Base-by-base conservation (phyloP, 2,329 filamentous ascomycete species). In the Colletotrichum tamarilloi region DNA sequence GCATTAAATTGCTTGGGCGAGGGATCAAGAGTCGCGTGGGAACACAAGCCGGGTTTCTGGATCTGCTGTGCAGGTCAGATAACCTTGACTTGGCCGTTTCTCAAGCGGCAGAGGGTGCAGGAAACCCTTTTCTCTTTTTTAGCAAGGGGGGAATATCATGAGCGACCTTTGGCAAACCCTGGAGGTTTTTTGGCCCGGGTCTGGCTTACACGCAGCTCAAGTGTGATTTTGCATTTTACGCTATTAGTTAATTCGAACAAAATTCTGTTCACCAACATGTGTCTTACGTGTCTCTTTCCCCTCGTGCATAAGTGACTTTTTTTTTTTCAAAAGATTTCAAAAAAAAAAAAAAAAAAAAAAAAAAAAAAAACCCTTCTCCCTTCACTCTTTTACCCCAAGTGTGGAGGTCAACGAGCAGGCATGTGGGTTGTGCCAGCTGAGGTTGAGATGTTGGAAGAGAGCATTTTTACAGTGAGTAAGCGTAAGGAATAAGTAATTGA, bases 201-300 rank as follows among this genome's bases (percentile, higher is more conserved):
- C 78, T 78, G 76, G 72, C 77, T 79, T 78, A 79, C 79, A 79
- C 79, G 81, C 81, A 83, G 82, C 80, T 82, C 79, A 81, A 79
- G 81, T 77, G 78, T 83, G 81, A 80, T 49, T 55, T 64, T 73
- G 70, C 70, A 73, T 73, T 73, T 73, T 80, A 80, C 79, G 82
- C 79, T 84, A 84, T 80, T 84, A 85, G 81, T 83, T 85, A 84
- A 85, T 84, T 68, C 77, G 78, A 84, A 81, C 77, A 80, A 76
- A 73, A 75, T 76, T 75, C 74, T 67, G 67, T 68, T 67, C 71
- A 30, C 55, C 35, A 68, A 30, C 12, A 19, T 11, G 52, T 16
- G 28, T 49, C 52, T 28, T 9, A 11, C 12, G 19, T 32, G 35
- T 3, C 24, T 24, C 55, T 24, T 60, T 11, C 28, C 46, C 24